These are phyloP conservation scores for Mortierella sp. DNA, from an alignment of 371 early-diverging fungal genomes.

Conservation along the genomic window DNA sequence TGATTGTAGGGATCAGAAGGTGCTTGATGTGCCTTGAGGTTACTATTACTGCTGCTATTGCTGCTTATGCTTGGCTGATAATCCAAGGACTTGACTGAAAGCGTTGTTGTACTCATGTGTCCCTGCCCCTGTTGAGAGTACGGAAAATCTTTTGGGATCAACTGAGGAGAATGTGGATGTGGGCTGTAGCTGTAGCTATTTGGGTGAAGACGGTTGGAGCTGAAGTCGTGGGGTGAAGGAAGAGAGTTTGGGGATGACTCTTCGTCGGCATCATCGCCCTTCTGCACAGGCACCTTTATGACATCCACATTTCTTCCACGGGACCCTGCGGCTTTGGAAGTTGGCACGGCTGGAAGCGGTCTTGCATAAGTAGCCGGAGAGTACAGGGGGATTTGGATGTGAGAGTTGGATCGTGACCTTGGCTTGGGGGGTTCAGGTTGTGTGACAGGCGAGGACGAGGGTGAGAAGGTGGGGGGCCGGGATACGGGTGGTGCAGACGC, in stretches of 20 bases:
- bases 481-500: constrained; percentile 30
- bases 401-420: constrained; percentile 25
- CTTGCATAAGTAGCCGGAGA: constrained; percentile 3
- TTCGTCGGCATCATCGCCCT: not conserved
- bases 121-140: too few relatives aligned
- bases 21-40: not conserved
- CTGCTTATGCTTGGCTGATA: constrained; percentile 32
- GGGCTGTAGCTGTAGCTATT: constrained; percentile 1
- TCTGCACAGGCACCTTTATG: constrained; percentile 32
- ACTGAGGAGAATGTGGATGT: constrained; percentile 16
- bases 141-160: not conserved
- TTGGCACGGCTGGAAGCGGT: constrained; percentile 28
- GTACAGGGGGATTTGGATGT: constrained; percentile 11
- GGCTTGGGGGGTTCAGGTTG: constrained; percentile 4
- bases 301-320: constrained; percentile 2
- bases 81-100: constrained; percentile 7
- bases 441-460: constrained; percentile 4
- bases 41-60: constrained; percentile 12
- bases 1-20: too few relatives aligned
- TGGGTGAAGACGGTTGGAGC: constrained; percentile 15
- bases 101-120: too few relatives aligned
- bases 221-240: constrained; percentile 4
- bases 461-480: constrained; percentile 9
- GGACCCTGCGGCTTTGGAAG: too few relatives aligned
- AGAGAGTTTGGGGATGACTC: not conserved